phyloP scores from a whole-genome alignment of 441 rosid genomes.

The Croton setiger region DNA sequence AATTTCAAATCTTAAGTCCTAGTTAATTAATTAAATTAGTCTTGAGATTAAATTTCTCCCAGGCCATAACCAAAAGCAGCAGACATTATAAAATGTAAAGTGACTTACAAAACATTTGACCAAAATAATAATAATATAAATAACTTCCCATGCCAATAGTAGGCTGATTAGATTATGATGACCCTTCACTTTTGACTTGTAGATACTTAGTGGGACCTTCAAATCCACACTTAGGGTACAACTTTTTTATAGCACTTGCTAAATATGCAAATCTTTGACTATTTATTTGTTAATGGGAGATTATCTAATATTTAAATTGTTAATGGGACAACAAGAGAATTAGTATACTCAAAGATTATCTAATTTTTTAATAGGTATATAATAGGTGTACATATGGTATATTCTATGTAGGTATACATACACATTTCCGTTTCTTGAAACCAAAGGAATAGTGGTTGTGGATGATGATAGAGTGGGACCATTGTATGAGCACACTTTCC shows the following conservation, averaged over 20 bases:
- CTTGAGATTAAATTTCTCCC: no score
- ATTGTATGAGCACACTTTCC: conserved; percentile 87
- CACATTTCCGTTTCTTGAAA: conserved; percentile 89
- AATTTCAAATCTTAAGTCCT: conserved; percentile 7
- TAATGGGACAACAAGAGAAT: no score
- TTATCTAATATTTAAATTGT: no score
- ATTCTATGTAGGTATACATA: conserved; percentile 67
- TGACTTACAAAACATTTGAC: not conserved
- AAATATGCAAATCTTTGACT: not conserved
- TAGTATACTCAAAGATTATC: no score
- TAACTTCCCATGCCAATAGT: conserved; percentile 13
- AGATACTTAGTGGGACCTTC: conserved; percentile 18
- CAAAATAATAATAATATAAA: not conserved
- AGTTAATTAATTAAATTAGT: not conserved
- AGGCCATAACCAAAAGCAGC: not conserved
- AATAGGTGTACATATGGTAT: not conserved
- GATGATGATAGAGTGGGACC: conserved; percentile 96
- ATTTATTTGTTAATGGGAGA: no score
- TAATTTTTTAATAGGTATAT: no score
- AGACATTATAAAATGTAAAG: not conserved
- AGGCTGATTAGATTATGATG: conserved; percentile 27
- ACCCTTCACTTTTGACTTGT: not conserved
- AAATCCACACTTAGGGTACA: not conserved
- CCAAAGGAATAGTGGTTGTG: conserved; percentile 76
- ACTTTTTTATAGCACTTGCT: not conserved